Conservation (phyloP, 179 eudicot species). For the Beta macrorhiza region DNA sequence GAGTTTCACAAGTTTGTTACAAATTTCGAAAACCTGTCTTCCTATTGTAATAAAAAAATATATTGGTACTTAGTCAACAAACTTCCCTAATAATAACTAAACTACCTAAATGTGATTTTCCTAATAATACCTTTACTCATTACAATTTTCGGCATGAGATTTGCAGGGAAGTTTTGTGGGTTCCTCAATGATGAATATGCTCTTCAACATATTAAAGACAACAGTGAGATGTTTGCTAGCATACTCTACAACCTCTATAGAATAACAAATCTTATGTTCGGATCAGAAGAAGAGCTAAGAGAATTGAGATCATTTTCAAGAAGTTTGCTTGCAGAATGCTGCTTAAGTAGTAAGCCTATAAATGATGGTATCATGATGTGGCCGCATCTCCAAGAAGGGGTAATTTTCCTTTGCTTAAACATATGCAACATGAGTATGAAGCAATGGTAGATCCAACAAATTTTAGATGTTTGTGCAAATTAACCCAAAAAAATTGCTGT, state of each 20-base stretch:
- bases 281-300: slow-evolving; percentile 34
- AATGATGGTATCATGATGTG: slow-evolving; percentile 22
- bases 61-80: not conserved
- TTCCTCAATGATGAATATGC: slow-evolving; percentile 30
- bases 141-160: not conserved
- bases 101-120: too few species aligned
- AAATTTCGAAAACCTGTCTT: too few species aligned
- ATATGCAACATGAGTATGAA: too few species aligned
- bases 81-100: too few species aligned
- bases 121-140: too few species aligned
- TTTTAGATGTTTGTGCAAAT: too few species aligned
- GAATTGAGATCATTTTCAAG: slow-evolving; percentile 35
- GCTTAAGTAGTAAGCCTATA: not conserved
- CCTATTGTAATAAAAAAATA: too few species aligned
- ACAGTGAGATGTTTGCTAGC: slow-evolving; percentile 26
- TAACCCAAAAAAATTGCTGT: too few species aligned
- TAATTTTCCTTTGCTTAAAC: not conserved
- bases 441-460: too few species aligned
- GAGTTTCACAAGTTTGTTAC: too few species aligned
- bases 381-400: slow-evolving; percentile 34
- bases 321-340: slow-evolving; percentile 31
- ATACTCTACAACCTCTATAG: slow-evolving; percentile 33
- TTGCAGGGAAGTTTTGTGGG: slow-evolving; percentile 43
- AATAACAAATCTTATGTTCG: slow-evolving; percentile 41
- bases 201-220: slow-evolving; percentile 27